Evolutionary conservation across 163 green algal genomes (phyloP), one percentile per base, ranked within the genome.

Genomic region (Prototheca wickerhamii): DNA sequence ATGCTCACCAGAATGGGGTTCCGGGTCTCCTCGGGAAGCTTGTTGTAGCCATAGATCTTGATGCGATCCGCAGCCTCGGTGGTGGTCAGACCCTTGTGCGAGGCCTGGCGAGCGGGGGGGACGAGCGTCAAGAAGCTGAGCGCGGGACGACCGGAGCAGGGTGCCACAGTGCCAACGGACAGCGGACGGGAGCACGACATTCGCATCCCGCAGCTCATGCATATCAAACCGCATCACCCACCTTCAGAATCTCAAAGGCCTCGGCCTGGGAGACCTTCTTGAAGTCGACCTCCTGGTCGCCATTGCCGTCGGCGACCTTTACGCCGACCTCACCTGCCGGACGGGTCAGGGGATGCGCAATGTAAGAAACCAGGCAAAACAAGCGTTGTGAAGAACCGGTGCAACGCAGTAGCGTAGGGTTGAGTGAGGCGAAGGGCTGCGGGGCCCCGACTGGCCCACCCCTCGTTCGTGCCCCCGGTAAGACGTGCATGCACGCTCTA

Each of bases 1-100:
- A 21, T 35, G 23, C 55, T 44, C 30, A 87, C 75, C 15, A 93
- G 68, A 33, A 94, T 62, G 7, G 84, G 69, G 67, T 86, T 92
- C 33, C 79, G 65, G 0, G 61, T 80, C 49, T 68, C 77, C 69
- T 94, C 86, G 1, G 85, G 85, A 53, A 94, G 74, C 72, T 88
- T 91, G 76, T 94, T 94, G 57, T 73, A 76, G 0, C 86, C 86
- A 82, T 88, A 92, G 68, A 89, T 68, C 1, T 63, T 46, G 4
- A 89, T 69, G 15, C 85, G 76, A 58, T 75, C 69, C 31, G 62
- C 60, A 0, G 68, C 77, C 56, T 91, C 80, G 1, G 63, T 71
- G 0, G 43, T 32, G 6, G 71, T 84, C 25, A 93, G 63, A 1
- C 84, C 84, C 18, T 81, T 69, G 1, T 53, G 23, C 2, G 58